These are phyloP conservation scores for Klebsormidium nitens DNA, from an alignment of 139 green algal species.

Conservation along the genomic window DNA sequence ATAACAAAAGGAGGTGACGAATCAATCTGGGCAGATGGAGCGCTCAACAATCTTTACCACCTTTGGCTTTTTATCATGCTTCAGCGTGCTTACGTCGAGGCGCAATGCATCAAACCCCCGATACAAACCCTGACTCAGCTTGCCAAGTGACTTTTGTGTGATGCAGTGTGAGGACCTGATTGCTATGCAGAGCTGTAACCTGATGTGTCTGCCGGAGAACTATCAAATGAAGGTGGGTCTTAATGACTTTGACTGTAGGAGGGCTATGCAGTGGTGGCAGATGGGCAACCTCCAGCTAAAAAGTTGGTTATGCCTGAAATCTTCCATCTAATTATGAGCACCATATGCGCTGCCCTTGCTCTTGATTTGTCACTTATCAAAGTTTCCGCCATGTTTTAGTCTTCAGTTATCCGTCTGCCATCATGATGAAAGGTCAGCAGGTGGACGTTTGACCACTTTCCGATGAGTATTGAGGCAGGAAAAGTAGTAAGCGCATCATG, in stretches of 20 bases:
- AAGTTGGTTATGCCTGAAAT: too few species aligned
- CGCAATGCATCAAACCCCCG: background rate
- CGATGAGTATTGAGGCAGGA: too few species aligned
- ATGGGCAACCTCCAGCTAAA: too few species aligned
- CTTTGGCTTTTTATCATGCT: background rate
- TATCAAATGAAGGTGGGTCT: slow-evolving; percentile 91
- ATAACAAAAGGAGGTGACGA: background rate
- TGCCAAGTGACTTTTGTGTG: background rate
- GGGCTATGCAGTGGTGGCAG: too few species aligned
- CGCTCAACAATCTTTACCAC: background rate
- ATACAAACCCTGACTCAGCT: background rate
- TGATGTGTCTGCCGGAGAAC: slow-evolving; percentile 96
- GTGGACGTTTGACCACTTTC: too few species aligned
- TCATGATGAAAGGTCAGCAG: too few species aligned
- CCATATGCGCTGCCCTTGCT: too few species aligned
- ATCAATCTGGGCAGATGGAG: background rate
- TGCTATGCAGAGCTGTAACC: slow-evolving; percentile 94
- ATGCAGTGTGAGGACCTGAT: slow-evolving; percentile 77
- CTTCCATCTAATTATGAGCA: too few species aligned
- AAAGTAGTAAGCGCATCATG: too few species aligned
- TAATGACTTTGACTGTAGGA: background rate
- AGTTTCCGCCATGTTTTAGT: too few species aligned
- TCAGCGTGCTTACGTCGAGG: background rate
- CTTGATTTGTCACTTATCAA: too few species aligned
- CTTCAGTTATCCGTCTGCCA: too few species aligned